Base-by-base conservation (phyloP, 2,329 filamentous ascomycete genomes). In the Beauveria asiatica region DNA sequence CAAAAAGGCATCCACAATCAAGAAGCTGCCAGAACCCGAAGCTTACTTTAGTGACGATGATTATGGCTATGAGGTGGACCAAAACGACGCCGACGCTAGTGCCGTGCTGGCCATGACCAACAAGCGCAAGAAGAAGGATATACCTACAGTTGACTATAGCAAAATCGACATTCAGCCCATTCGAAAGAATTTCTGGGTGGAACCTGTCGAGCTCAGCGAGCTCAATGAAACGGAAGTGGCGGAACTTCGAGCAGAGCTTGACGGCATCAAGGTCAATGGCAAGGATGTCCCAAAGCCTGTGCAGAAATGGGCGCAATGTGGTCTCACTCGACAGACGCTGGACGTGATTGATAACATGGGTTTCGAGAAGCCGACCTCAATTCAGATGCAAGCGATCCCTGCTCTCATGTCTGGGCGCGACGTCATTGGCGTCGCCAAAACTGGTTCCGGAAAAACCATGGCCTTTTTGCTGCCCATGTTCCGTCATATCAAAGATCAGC, bases 391-490 rank as follows among this genome's bases (percentile, higher is more conserved):
- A 73, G 94, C 94, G 2, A 86, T 97, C 62, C 94, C 94, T 2
- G 87, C 92, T 10, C 90, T 97, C 68, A 97, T 97, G 90, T 96
- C 92, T 30, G 94, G 94, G 10, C 85, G 92, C 66, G 94, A 99
- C 76, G 89, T 97, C 42, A 91, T 99, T 64, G 94, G 92, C 65
- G 92, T 99, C 57, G 94, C 94, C 19, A 97, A 97, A 77, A 99
- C 94, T 27, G 94, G 94, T 5, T 97, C 94, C 27, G 94, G 94
- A 71, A 99, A 99, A 77, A 99, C 94, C 0, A 86, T 97, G 67
- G 94, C 94, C 6, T 99, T 97, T 71, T 76, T 96, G 33, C 82
- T 99, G 49, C 94, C 94, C 42, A 97, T 97, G 91, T 97, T 99
- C 72, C 86, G 94, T 60, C 94, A 99, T 72, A 96, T 97, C 76